phyloP scores from a whole-genome alignment of 164 flowering plant species.

The Magnolia kwangsiensis region DNA sequence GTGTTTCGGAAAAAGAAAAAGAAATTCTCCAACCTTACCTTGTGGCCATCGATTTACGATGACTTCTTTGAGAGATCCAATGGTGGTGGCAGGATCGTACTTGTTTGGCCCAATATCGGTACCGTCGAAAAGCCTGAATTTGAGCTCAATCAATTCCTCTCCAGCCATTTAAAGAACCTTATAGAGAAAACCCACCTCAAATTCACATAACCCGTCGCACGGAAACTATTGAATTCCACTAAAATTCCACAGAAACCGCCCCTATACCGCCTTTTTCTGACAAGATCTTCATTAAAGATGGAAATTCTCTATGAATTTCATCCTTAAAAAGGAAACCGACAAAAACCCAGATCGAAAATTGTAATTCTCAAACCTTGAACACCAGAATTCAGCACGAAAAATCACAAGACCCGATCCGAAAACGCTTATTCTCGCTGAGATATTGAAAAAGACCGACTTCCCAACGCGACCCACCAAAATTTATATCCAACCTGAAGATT shows the following conservation, averaged over 20 bases:
- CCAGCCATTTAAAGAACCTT: slow-evolving; percentile 44
- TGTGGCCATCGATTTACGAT: slow-evolving; percentile 68
- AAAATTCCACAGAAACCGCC: neutral
- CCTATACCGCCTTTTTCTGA: neutral
- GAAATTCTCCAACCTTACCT: slow-evolving; percentile 36
- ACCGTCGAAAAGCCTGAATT: slow-evolving; percentile 70
- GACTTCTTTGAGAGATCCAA: slow-evolving; percentile 55
- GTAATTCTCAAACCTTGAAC: neutral
- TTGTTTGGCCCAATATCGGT: slow-evolving; percentile 68
- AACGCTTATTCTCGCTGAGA: neutral
- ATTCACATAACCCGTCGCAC: slow-evolving; percentile 6
- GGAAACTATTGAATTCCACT: neutral
- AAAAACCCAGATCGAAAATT: neutral
- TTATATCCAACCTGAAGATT: too few relatives aligned
- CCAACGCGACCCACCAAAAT: neutral
- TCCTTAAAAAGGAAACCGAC: neutral
- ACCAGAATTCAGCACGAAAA: neutral
- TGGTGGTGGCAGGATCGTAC: slow-evolving; percentile 47
- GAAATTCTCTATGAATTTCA: neutral
- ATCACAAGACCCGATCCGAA: neutral
- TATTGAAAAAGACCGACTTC: neutral
- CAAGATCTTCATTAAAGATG: neutral
- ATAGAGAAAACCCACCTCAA: slow-evolving; percentile 22
- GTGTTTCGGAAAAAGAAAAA: neutral
- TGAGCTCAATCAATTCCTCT: slow-evolving; percentile 61